Evolutionary conservation across 1,284 basidiomycete species (phyloP).

Genomic region (Ganoderma multipileum): DNA sequence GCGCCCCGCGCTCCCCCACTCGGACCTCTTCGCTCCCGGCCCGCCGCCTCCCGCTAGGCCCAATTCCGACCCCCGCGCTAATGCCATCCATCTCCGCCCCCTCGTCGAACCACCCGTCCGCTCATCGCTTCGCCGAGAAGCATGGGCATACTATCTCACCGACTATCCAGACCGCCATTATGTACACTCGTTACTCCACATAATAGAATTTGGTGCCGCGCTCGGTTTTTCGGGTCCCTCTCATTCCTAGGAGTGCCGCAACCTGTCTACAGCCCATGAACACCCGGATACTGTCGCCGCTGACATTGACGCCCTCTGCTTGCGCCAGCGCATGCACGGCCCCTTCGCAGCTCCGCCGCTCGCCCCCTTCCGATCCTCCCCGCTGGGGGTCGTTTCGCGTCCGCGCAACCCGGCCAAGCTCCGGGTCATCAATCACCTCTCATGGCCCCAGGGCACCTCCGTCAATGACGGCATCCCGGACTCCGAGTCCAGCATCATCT

Average conservation of each 20-base stretch:
- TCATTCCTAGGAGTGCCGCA: conserved; percentile 5
- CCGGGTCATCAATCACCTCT: conserved; percentile 45
- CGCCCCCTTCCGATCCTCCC: conserved; percentile 35
- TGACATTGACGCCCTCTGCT: conserved; percentile 12
- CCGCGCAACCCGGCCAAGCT: conserved; percentile 39
- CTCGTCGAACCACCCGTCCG: neutral
- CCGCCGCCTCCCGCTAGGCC: conserved; percentile 14
- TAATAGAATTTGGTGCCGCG: conserved; percentile 19
- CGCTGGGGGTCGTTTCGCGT: conserved; percentile 36
- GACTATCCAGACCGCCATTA: conserved; percentile 16
- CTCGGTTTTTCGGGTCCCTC: conserved; percentile 7
- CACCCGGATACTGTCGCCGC: conserved; percentile 12
- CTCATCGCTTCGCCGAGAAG: conserved; percentile 1
- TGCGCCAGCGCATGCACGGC: conserved; percentile 25
- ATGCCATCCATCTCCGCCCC: conserved; percentile 2
- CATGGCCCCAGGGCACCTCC: conserved; percentile 42
- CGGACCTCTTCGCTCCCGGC: conserved; percentile 13
- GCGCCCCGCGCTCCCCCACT: neutral
- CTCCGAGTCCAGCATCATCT: conserved; percentile 38
- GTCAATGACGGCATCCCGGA: conserved; percentile 49
- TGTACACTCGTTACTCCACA: conserved; percentile 16
- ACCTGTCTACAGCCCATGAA: conserved; percentile 10
- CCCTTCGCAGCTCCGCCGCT: conserved; percentile 39
- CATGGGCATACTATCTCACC: conserved; percentile 11
- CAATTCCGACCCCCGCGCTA: conserved; percentile 21